Evolutionary conservation across 2,329 filamentous ascomycete species (phyloP), one percentile per base, ranked within the genome.

Genomic region (Trichoderma koningiopsis): DNA sequence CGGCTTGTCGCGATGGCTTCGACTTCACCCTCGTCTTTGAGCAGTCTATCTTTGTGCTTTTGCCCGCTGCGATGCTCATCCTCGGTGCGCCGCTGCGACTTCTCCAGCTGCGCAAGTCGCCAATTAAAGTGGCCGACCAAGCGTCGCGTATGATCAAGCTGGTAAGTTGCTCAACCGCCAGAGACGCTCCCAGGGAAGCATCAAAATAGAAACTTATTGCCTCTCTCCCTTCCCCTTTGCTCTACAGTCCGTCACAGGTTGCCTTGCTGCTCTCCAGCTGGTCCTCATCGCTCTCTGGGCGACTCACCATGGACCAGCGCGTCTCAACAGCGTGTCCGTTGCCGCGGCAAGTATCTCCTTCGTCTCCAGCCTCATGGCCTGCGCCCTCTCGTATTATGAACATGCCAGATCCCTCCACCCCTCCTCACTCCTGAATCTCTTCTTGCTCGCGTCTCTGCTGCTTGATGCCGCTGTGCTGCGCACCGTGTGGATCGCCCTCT

Each of bases 21-120:
- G 86, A 88, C 74, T 83, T 86, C 58, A 84, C 83, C 3, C 75
- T 87, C 16, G 80, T 83, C n/a, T 79, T 87, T 58, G 78, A 81
- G 70, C 77, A 81, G 29, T 77, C 75, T 35, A 72, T 81, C 58
- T 75, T 81, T 49, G 73, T 76, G 43, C 74, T 79, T 10, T 70
- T 73, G 1, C 80, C 79, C 1, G 76, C 77, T 10, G 73, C 72
- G 16, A 49, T 78, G 43, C 72, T 81, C 10, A 62, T 81, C 5
- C 29, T 80, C 10, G 71, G 72, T 5, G 78, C 73, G 1, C 79
- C 79, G 0, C 35, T 80, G n/a, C 77, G 78, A 19, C 71, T 80
- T 37, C 47, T 72, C 6, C 71, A 69, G 14, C 76, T 80, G 2
- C 64, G 71, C 35, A 76, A 74, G 58, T 68, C 70, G 6, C 73